phyloP scores from a whole-genome alignment of 495 filamentous ascomycete genomes.

The Wilcoxina mikolae region DNA sequence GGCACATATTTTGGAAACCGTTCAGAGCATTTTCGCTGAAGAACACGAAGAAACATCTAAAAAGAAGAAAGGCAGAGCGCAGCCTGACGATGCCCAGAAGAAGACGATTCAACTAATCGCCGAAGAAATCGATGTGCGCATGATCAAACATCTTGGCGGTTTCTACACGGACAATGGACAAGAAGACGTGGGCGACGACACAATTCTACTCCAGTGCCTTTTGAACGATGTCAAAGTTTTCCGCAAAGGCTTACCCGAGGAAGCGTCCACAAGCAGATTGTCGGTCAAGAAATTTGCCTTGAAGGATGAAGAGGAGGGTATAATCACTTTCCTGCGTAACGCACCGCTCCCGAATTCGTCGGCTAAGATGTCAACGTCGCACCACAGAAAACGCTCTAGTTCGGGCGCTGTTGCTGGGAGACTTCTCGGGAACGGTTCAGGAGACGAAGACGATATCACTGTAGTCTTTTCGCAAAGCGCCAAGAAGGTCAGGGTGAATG shows the following conservation, averaged over 20 bases:
- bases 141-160: constrained; percentile 37
- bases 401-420: constrained; percentile 37
- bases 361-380: constrained; percentile 31
- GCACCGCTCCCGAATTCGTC: constrained; percentile 4
- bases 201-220: constrained; percentile 35
- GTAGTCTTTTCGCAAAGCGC: constrained; percentile 42
- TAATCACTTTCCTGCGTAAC: constrained; percentile 52
- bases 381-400: constrained; percentile 49
- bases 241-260: constrained; percentile 23
- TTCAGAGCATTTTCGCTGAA: constrained; percentile 35
- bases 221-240: constrained; percentile 35
- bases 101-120: constrained; percentile 39
- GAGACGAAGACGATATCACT: constrained; percentile 41
- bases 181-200: constrained; percentile 21
- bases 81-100: constrained; percentile 4
- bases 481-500: constrained; percentile 42
- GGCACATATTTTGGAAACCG: constrained; percentile 42
- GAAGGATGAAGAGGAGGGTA: constrained; percentile 55
- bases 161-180: constrained; percentile 23
- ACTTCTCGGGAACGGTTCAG: not conserved
- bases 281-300: constrained; percentile 53
- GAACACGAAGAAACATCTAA: constrained; percentile 12
- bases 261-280: constrained; percentile 32
- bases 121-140: constrained; percentile 32
- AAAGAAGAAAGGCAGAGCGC: constrained; percentile 11